phyloP scores from a whole-genome alignment of 345 rosid species.

The Eucalyptus paniculata region DNA sequence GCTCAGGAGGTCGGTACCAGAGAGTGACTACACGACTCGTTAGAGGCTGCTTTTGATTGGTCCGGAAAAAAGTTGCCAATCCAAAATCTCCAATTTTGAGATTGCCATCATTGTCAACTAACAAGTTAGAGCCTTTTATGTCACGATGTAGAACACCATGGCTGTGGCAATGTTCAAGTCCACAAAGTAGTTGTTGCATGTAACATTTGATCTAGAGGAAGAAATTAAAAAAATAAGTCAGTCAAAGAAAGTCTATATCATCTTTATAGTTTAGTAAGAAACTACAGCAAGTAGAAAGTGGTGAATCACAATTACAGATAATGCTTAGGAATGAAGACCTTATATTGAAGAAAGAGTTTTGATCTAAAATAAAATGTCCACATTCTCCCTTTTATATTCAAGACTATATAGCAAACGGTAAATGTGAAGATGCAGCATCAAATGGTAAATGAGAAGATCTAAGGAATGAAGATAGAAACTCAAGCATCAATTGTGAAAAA shows the following conservation, averaged over 20 bases:
- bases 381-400: neutral
- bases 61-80: constrained; percentile 23
- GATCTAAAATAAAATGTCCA: neutral
- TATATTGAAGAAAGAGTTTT: neutral
- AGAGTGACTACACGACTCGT: constrained; percentile 52
- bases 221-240: neutral
- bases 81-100: constrained; percentile 56
- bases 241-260: neutral
- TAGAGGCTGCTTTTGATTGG: constrained; percentile 33
- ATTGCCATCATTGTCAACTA: constrained; percentile 22
- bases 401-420: neutral
- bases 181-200: constrained; percentile 38
- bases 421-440: neutral
- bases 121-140: constrained; percentile 41
- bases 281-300: neutral
- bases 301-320: neutral
- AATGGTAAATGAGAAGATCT: neutral
- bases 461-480: neutral
- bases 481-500: neutral
- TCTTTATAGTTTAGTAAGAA: neutral
- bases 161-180: constrained; percentile 45
- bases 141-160: constrained; percentile 50
- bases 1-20: constrained; percentile 61
- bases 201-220: constrained; percentile 41
- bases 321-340: neutral